Evolutionary conservation across 2,329 filamentous ascomycete species (phyloP).

Genomic region (Beauveria sp.): DNA sequence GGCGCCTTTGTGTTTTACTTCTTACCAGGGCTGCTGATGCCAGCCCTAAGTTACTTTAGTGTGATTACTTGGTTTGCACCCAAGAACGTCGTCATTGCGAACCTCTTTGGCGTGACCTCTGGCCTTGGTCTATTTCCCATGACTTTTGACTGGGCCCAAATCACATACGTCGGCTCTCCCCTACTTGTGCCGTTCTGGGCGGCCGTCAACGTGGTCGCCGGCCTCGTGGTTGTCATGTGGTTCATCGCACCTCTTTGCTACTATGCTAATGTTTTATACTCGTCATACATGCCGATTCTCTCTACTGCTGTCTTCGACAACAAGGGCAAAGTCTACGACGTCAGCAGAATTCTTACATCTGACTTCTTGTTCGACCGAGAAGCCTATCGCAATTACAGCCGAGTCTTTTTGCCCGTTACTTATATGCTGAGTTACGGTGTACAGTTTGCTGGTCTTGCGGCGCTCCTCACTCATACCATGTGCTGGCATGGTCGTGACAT

Average conservation of each 20-base stretch:
- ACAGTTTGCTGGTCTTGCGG: conserved; percentile 76
- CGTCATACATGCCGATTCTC: conserved; percentile 79
- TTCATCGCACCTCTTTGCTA: conserved; percentile 72
- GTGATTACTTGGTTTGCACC: conserved; percentile 85
- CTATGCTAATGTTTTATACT: conserved; percentile 72
- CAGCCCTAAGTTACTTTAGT: conserved; percentile 81
- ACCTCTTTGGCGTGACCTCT: conserved; percentile 79
- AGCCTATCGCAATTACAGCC: conserved; percentile 73
- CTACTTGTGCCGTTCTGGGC: conserved; percentile 82
- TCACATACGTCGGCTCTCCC: conserved; percentile 80
- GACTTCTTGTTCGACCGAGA: conserved; percentile 72
- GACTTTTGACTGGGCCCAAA: conserved; percentile 88
- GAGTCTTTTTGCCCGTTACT: conserved; percentile 78
- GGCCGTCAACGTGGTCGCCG: conserved; percentile 75
- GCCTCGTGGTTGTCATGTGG: conserved; percentile 79
- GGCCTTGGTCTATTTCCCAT: conserved; percentile 77
- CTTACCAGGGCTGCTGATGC: conserved; percentile 72
- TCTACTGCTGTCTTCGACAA: conserved; percentile 84
- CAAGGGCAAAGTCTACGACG: conserved; percentile 70
- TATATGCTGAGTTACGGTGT: conserved; percentile 82
- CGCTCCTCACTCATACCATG: conserved; percentile 70
- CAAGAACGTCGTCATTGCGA: conserved; percentile 77
- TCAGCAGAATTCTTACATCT: conserved; percentile 67
- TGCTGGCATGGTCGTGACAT: conserved; percentile 85
- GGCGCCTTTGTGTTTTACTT: conserved; percentile 77